A percentile compares a stretch with the other conserved stretches of the same genome.
Conservation (phyloP, 2,329 filamentous ascomycete species). For the Aspergillus versicolor region DNA sequence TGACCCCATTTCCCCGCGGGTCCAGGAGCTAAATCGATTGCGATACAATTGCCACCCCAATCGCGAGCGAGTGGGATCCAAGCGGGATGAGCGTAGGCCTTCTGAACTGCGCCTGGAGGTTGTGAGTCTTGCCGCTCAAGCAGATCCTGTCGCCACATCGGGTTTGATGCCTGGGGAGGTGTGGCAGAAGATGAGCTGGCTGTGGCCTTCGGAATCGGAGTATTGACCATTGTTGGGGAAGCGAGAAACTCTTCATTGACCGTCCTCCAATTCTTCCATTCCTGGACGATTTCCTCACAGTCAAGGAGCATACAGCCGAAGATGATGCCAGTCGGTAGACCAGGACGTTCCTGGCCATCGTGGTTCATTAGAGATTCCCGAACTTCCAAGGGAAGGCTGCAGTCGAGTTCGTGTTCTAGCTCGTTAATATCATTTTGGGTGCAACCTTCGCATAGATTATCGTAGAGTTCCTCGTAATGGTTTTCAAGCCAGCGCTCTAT, state of each 20-base stretch:
- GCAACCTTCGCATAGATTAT: constrained; percentile 88
- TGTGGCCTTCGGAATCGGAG: constrained; percentile 71
- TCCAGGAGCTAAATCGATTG: constrained; percentile 87
- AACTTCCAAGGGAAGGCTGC: constrained; percentile 87
- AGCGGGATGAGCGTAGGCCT: constrained; percentile 85
- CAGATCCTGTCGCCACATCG: constrained; percentile 81
- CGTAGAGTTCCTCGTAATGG: constrained; percentile 90
- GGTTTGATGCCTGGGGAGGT: constrained; percentile 56
- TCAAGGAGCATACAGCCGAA: constrained; percentile 95
- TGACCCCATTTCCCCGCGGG: constrained; percentile 92
- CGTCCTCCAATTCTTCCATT: constrained; percentile 94
- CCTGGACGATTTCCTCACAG: constrained; percentile 96
- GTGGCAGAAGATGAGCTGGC: constrained; percentile 61
- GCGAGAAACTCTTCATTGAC: constrained; percentile 88
- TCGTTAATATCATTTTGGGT: constrained; percentile 96
- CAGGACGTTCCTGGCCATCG: constrained; percentile 95
- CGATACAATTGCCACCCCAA: constrained; percentile 98
- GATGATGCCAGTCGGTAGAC: constrained; percentile 84
- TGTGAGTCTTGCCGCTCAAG: constrained; percentile 83
- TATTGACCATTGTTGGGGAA: constrained; percentile 51
- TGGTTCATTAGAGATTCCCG: constrained; percentile 87
- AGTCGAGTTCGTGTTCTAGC: constrained; percentile 92
- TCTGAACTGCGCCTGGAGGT: constrained; percentile 81
- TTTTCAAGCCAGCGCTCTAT: constrained; percentile 94
- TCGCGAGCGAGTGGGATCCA: constrained; percentile 97